Percentiles rank a stretch among this genome's conserved stretches.
phyloP scores from a whole-genome alignment of 2,329 filamentous ascomycete genomes.

The Clonostachys rosea region DNA sequence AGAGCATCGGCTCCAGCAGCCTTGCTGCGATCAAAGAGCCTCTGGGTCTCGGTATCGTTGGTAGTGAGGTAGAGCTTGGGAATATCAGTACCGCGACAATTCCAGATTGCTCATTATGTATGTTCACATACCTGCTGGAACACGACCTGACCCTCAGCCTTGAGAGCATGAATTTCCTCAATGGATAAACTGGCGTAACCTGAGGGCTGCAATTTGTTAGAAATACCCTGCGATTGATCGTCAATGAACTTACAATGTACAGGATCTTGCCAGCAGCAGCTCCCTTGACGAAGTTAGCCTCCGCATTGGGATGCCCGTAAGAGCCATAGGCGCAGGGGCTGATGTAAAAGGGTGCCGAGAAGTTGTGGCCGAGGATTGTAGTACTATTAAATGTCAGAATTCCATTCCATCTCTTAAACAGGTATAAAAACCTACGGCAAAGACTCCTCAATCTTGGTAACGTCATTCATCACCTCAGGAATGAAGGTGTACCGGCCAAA shows the following conservation, averaged over 20 bases:
- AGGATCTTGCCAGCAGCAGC: conserved; percentile 42
- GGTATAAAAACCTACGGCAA: conserved; percentile 10
- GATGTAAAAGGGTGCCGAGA: conserved; percentile 51
- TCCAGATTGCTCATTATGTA: conserved; percentile 20
- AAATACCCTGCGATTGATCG: too few species aligned
- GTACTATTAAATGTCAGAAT: conserved; percentile 15
- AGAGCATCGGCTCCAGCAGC: conserved; percentile 26
- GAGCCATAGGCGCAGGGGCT: conserved; percentile 39
- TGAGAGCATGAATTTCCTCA: conserved; percentile 28
- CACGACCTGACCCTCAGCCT: conserved; percentile 12
- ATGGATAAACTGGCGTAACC: conserved; percentile 24
- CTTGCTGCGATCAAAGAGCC: conserved; percentile 22
- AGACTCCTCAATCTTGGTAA: conserved; percentile 33
- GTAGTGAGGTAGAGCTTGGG: conserved; percentile 22
- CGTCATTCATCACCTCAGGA: conserved; percentile 42
- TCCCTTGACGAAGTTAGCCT: conserved; percentile 43
- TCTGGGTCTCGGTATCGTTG: conserved; percentile 24
- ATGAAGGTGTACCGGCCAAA: conserved; percentile 42
- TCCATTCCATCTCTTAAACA: too few species aligned
- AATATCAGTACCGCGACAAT: conserved; percentile 27
- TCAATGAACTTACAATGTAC: conserved; percentile 31
- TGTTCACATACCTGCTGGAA: conserved; percentile 25
- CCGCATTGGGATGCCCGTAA: conserved; percentile 37
- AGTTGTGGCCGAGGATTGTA: conserved; percentile 48
- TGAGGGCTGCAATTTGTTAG: conserved; percentile 15